phyloP scores from a whole-genome alignment of 192 early-diverging fungal genomes.

The Phycomyces nitens region DNA sequence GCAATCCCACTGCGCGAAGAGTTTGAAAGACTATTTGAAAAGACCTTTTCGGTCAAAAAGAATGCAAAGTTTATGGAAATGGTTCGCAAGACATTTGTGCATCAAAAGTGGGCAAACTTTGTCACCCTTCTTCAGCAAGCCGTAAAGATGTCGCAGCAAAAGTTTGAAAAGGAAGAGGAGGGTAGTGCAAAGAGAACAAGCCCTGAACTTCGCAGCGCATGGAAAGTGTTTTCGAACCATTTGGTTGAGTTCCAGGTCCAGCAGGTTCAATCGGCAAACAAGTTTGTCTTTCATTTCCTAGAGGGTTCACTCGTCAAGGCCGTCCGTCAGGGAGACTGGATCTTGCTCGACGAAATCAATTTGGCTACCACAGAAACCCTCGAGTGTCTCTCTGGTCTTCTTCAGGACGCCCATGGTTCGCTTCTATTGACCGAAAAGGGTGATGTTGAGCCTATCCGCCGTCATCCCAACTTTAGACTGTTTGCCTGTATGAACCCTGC shows the following conservation, averaged over 20 bases:
- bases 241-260: conserved; percentile 74
- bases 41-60: conserved; percentile 83
- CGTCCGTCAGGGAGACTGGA: conserved; percentile 89
- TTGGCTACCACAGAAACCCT: conserved; percentile 94
- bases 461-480: conserved; percentile 91
- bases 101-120: conserved; percentile 82
- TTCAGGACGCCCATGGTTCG: conserved; percentile 78
- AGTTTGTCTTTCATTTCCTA: conserved; percentile 89
- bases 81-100: conserved; percentile 66
- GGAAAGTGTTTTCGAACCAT: conserved; percentile 67
- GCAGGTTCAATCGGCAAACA: conserved; percentile 61
- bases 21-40: conserved; percentile 82
- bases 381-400: conserved; percentile 83
- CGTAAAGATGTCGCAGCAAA: conserved; percentile 72
- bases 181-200: conserved; percentile 32
- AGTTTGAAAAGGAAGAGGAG: conserved; percentile 43
- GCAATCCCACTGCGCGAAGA: conserved; percentile 77
- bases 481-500: conserved; percentile 99
- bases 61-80: conserved; percentile 85
- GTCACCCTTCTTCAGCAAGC: conserved; percentile 72
- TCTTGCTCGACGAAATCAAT: conserved; percentile 97
- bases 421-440: conserved; percentile 90
- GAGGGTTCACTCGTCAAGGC: conserved; percentile 93
- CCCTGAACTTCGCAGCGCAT: conserved; percentile 57
- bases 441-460: conserved; percentile 74